A percentile compares a stretch with the other conserved stretches of the same genome.
Evolutionary conservation across 108 stramenopile genomes (phyloP).

Genomic region (Fragilaria radians): DNA sequence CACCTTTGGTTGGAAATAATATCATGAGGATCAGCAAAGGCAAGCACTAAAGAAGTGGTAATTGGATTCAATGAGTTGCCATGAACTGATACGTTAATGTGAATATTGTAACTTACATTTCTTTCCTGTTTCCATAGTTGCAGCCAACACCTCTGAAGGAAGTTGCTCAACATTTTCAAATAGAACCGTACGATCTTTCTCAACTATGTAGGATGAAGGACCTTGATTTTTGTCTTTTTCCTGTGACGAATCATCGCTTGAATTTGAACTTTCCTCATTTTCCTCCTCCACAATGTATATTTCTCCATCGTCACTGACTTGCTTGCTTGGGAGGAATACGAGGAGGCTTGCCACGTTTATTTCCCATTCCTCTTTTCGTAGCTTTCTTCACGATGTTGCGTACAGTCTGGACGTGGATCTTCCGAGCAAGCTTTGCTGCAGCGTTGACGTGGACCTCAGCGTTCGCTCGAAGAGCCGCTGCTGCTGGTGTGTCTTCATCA

Average conservation of each 20-base stretch:
- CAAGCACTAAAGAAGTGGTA: background rate
- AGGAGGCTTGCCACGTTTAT: constrained; percentile 59
- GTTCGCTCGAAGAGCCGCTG: constrained; percentile 70
- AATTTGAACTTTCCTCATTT: constrained; percentile 18
- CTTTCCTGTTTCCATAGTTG: constrained; percentile 32
- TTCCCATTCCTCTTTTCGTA: constrained; percentile 36
- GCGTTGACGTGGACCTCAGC: constrained; percentile 56
- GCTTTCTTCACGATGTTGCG: constrained; percentile 57
- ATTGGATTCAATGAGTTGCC: background rate
- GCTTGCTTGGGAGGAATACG: constrained; percentile 32
- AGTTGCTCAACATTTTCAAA: constrained; percentile 25
- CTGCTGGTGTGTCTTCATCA: constrained; percentile 73
- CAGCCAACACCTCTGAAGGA: constrained; percentile 36
- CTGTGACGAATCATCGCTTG: background rate
- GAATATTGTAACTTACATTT: constrained; percentile 13
- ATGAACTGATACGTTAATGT: background rate
- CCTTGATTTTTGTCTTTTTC: constrained; percentile 2
- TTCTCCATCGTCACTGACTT: constrained; percentile 7
- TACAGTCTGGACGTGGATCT: constrained; percentile 49
- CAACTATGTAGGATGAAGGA: background rate
- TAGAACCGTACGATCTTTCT: background rate
- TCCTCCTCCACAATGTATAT: constrained; percentile 7
- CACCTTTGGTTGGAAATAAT: constrained; percentile 29
- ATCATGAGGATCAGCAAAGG: constrained; percentile 40
- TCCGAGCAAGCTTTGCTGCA: constrained; percentile 60